Evolutionary conservation across 176 grass and related monocot genomes (phyloP).

Genomic region (Alloteropsis semialata): DNA sequence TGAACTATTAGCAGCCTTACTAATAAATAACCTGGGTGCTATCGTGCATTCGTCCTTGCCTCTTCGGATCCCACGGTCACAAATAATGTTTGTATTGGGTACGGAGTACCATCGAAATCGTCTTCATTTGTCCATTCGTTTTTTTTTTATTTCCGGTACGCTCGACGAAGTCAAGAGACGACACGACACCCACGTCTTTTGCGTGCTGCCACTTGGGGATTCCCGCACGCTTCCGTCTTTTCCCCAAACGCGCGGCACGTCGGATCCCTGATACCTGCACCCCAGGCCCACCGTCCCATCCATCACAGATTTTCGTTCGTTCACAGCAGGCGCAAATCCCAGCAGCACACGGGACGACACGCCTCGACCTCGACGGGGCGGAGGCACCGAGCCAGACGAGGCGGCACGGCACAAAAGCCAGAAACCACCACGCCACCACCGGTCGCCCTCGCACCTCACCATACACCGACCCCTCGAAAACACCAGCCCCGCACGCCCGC

Average conservation of each 20-base stretch:
- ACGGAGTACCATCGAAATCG: background rate
- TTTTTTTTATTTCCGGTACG: too few relatives aligned
- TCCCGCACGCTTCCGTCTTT: background rate
- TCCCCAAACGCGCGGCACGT: background rate
- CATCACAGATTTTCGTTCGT: too few relatives aligned
- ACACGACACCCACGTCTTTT: conserved; percentile 10
- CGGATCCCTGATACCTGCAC: background rate
- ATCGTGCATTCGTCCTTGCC: too few relatives aligned
- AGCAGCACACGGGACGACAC: background rate
- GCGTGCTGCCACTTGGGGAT: background rate
- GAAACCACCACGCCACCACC: background rate
- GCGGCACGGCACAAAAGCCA: background rate
- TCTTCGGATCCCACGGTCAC: background rate
- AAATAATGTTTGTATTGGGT: background rate
- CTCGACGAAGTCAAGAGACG: background rate
- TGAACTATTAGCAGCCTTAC: too few relatives aligned
- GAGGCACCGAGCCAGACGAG: background rate
- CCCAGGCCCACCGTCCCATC: too few relatives aligned
- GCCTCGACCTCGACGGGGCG: background rate
- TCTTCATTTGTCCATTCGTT: background rate
- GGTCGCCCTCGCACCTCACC: background rate
- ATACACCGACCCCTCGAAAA: background rate
- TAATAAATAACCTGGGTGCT: too few relatives aligned
- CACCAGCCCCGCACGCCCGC: background rate
- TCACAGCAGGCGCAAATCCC: too few relatives aligned